Conservation (phyloP, 306 rosid species). For the Luffa acutangula region DNA sequence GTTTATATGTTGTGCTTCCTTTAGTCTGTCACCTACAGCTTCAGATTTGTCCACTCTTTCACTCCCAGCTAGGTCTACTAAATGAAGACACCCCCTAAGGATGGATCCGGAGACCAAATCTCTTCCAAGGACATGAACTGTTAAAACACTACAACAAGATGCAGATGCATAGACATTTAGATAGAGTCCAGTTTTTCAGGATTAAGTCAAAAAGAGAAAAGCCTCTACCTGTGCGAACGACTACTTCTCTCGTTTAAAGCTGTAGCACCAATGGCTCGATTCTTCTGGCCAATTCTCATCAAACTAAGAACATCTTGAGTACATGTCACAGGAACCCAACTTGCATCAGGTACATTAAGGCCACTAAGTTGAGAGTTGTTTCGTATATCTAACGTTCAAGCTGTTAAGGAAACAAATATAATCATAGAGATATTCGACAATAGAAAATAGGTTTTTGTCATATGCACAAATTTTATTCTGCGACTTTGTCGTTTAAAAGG, state of each 20-base stretch:
- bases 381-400: conserved; percentile 76
- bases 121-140: conserved; percentile 80
- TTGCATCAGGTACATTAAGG: conserved; percentile 93
- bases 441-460: neutral
- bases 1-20: conserved; percentile 94
- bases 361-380: conserved; percentile 93
- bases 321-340: conserved; percentile 73
- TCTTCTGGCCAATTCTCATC: conserved; percentile 83
- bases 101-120: conserved; percentile 59
- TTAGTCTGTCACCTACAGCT: conserved; percentile 91
- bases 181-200: neutral
- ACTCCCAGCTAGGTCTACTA: conserved; percentile 96
- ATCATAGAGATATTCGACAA: neutral
- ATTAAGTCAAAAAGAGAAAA: neutral
- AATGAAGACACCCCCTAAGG: conserved; percentile 88
- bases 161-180: conserved; percentile 3
- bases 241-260: conserved; percentile 95
- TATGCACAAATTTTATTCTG: neutral
- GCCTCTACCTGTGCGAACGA: conserved; percentile 76
- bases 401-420: conserved; percentile 36
- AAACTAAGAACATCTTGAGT: conserved; percentile 83
- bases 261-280: conserved; percentile 91
- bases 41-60: conserved; percentile 96
- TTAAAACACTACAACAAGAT: conserved; percentile 60
- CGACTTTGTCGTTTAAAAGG: conserved; percentile 26